Percentiles rank a stretch among this genome's conserved stretches.
phyloP scores from a whole-genome alignment of 306 rosid genomes.

The Vigna trinervia region DNA sequence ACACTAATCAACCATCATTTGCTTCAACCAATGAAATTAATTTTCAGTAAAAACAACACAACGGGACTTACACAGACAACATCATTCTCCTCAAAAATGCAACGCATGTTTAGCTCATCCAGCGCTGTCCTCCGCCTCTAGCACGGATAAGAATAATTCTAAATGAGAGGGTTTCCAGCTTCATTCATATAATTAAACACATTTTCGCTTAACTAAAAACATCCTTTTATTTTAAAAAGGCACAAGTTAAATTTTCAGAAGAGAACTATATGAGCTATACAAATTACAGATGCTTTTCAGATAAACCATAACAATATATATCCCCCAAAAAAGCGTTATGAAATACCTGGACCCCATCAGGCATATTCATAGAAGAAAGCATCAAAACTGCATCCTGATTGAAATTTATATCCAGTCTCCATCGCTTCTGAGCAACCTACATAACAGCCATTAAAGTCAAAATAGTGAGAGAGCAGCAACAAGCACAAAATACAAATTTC shows the following conservation, averaged over 20 bases:
- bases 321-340: background rate
- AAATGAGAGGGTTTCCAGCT: slow-evolving; percentile 37
- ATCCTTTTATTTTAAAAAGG: background rate
- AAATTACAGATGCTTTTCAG: background rate
- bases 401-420: slow-evolving; percentile 87
- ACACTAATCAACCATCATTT: background rate
- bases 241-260: background rate
- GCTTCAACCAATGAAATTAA: slow-evolving; percentile 4
- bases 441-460: background rate
- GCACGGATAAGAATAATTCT: slow-evolving; percentile 34
- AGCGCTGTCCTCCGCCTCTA: slow-evolving; percentile 90
- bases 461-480: background rate
- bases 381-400: slow-evolving; percentile 83
- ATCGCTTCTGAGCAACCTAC: slow-evolving; percentile 90
- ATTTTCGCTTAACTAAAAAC: too few relatives aligned
- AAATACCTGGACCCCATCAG: slow-evolving; percentile 94
- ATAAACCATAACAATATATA: background rate
- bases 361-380: slow-evolving; percentile 97
- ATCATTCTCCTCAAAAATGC: slow-evolving; percentile 85
- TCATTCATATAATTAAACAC: too few relatives aligned
- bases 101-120: slow-evolving; percentile 95
- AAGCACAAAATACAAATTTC: background rate
- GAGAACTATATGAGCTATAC: background rate
- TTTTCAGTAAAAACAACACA: slow-evolving; percentile 14
- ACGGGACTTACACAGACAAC: slow-evolving; percentile 73